Evolutionary conservation across 1,139 yeast species (phyloP), one percentile per base, ranked within the genome.

Genomic region (Lodderomyces margitis): DNA sequence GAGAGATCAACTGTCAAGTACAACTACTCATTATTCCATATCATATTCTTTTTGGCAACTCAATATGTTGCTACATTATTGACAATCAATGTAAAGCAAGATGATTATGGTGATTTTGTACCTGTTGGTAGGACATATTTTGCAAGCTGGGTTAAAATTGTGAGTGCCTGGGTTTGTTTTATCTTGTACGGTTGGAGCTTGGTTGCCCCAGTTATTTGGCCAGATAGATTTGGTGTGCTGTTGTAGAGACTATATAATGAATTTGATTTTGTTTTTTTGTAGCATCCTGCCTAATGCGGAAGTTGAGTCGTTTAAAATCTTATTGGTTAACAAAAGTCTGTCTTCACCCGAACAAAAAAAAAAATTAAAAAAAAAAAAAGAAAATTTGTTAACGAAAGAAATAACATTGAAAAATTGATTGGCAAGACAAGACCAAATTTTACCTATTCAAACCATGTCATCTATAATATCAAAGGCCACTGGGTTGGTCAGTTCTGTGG

Each of bases 71-170:
- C 98, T 1, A 89, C 96, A 1, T 70, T 94, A 48, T 72, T 94
- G 46, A 94, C 98, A 0, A 87, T 89, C 62, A 92, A 91, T 56
- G 97, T 92, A 24, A 82, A 85, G 43, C 82, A 83, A 53, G 95
- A 87, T 52, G 85, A 83, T 47, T 76, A 80, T 39, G 96, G 95
- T 6, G 95, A 88, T 50, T 94, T 94, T 58, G 83, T 89, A 6
- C 98, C 98, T 0, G 98, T 94, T 5, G 99, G 99, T 1, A 74
- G 98, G 59, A 92, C 98, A 0, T 91, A 91, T 62, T 92, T 92
- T 59, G 85, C 94, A 46, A 82, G 96, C 11, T 89, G 97, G 96
- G 89, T 91, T 42, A 92, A 92, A 65, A 87, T 92, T 46, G 72
- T 86, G 20, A 83, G 95, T 57, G 86, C 97, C 2, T 89, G 98